Evolutionary conservation across 371 early-diverging fungal species (phyloP).

Genomic region (Zychaea mexicana): DNA sequence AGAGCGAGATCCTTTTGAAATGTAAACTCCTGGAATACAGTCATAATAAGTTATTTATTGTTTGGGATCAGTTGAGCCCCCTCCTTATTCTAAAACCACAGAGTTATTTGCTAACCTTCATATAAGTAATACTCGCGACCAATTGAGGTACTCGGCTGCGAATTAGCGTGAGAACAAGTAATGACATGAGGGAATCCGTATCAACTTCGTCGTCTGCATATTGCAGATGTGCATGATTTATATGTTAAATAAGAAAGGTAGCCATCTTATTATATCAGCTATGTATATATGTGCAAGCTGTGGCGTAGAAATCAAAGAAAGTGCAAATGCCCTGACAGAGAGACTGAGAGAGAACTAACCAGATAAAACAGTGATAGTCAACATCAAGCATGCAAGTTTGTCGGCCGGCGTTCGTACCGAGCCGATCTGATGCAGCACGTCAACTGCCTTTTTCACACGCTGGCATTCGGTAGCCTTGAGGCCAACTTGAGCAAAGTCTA

Average conservation of each 20-base stretch:
- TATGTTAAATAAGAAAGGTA: no score
- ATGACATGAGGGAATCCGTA: conserved; percentile 54
- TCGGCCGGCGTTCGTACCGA: conserved; percentile 55
- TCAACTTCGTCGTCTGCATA: conserved; percentile 15
- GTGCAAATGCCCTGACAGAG: background rate
- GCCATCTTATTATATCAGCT: no score
- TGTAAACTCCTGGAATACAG: conserved; percentile 39
- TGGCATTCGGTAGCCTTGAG: conserved; percentile 29
- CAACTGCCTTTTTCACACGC: conserved; percentile 39
- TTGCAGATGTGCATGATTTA: background rate
- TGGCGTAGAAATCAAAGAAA: conserved; percentile 1
- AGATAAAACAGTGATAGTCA: conserved; percentile 30
- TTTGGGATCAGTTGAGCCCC: no score
- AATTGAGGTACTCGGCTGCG: conserved; percentile 55
- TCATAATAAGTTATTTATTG: background rate
- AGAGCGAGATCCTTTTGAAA: conserved; percentile 40
- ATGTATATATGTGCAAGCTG: no score
- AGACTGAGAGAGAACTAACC: background rate
- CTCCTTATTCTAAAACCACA: no score
- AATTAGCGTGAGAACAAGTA: conserved; percentile 52
- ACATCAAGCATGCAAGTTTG: conserved; percentile 50
- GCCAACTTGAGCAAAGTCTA: conserved; percentile 58
- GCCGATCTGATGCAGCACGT: conserved; percentile 52
- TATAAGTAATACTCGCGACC: conserved; percentile 55
- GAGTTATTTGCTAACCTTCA: conserved; percentile 29